Conservation (phyloP, 2,329 filamentous ascomycete genomes). For the Mycosphaerella sp. region DNA sequence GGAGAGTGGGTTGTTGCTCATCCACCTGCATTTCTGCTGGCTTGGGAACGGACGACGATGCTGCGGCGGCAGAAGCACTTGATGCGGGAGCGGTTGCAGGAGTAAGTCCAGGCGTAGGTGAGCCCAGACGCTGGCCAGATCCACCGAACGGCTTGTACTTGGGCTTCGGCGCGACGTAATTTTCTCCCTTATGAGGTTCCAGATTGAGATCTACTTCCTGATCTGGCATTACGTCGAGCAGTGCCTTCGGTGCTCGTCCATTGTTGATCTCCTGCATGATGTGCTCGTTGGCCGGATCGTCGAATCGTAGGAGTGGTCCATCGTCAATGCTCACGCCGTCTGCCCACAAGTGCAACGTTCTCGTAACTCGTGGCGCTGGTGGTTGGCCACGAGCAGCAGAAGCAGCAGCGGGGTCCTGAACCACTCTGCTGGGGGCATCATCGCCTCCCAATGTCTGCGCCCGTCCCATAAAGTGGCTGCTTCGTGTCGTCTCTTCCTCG, state of each 20-base stretch:
- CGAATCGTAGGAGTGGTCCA: constrained; percentile 68
- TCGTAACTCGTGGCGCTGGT: constrained; percentile 48
- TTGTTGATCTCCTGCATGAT: constrained; percentile 70
- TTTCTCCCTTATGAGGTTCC: constrained; percentile 63
- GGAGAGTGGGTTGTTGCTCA: constrained; percentile 59
- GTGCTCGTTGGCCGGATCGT: constrained; percentile 66
- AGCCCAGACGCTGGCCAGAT: constrained; percentile 66
- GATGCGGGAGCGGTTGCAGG: constrained; percentile 26
- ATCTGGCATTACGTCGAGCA: constrained; percentile 68
- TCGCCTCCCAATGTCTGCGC: constrained; percentile 75
- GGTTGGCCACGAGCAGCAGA: constrained; percentile 36
- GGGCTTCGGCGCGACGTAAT: constrained; percentile 66
- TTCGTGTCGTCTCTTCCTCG: constrained; percentile 34
- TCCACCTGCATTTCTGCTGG: constrained; percentile 50
- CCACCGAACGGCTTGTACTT: constrained; percentile 71
- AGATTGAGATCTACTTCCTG: constrained; percentile 75
- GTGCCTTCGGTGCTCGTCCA: constrained; percentile 67
- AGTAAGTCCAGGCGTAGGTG: constrained; percentile 62
- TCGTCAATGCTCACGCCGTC: constrained; percentile 84
- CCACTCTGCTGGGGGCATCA: constrained; percentile 60
- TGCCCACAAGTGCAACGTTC: constrained; percentile 71
- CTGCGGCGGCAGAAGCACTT: constrained; percentile 32
- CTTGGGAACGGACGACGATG: constrained; percentile 34
- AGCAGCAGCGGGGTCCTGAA: constrained; percentile 53
- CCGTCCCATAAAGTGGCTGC: constrained; percentile 55